phyloP scores from a whole-genome alignment of 805 yeast genomes.

The Hanseniaspora lindneri region DNA sequence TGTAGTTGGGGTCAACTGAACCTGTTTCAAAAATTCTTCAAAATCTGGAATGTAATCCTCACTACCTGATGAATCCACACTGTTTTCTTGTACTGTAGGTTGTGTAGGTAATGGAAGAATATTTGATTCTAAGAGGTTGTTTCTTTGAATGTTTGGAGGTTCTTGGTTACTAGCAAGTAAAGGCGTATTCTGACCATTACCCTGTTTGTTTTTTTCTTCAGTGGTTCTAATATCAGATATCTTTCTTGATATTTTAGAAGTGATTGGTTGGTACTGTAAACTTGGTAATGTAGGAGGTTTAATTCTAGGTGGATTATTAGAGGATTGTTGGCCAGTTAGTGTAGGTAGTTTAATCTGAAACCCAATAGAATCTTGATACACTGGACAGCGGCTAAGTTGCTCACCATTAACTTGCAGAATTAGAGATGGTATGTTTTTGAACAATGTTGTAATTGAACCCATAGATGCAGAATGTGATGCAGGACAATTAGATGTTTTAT shows the following conservation, averaged over 20 bases:
- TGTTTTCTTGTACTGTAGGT: neutral
- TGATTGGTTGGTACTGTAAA: slow-evolving; percentile 14
- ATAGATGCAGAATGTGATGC: slow-evolving; percentile 22
- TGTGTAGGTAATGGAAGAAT: slow-evolving; percentile 4
- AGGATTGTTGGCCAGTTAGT: neutral
- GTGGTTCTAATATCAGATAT: slow-evolving; percentile 7
- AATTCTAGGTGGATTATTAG: neutral
- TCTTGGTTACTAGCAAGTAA: neutral
- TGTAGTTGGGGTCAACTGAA: neutral
- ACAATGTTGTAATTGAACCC: slow-evolving; percentile 24
- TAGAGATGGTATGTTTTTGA: slow-evolving; percentile 28
- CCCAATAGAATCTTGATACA: slow-evolving; percentile 30
- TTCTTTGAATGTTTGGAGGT: slow-evolving; percentile 9
- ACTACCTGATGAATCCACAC: slow-evolving; percentile 14
- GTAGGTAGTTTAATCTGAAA: slow-evolving; percentile 21
- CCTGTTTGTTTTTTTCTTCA: neutral
- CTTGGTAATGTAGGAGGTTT: slow-evolving; percentile 4
- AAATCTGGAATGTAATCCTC: slow-evolving; percentile 25
- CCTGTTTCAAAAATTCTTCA: slow-evolving; percentile 28
- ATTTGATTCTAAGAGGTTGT: slow-evolving; percentile 7
- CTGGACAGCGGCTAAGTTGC: slow-evolving; percentile 30
- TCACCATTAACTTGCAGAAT: slow-evolving; percentile 27
- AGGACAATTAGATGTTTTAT: slow-evolving; percentile 11
- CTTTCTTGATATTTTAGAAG: slow-evolving; percentile 7
- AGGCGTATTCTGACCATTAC: neutral